Evolutionary conservation across 257 asterid species (phyloP), one percentile per base, ranked within the genome.

Genomic region (Asclepias syriaca): DNA sequence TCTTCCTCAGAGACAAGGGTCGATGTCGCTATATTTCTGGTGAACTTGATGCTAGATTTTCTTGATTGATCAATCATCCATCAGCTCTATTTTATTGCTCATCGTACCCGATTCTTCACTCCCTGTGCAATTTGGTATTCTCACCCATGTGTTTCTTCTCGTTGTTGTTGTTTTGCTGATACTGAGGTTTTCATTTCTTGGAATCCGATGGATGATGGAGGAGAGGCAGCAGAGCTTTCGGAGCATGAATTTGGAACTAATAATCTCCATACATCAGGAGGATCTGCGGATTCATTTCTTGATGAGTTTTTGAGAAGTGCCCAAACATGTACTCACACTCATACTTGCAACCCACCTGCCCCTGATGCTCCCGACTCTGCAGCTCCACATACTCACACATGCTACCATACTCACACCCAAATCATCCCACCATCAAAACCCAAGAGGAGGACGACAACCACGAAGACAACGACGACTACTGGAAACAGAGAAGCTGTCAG

Each of bases 401-500:
- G 96, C 58, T 82, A 85, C 78, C 96, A 87, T 72, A 81, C 87
- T 6, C 96, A 87, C 84, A 84, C 93, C 21, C 81, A 65, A 48
- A 46, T 85, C n/a, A 40, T 85, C 74, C 86, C 85, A 0, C 64
- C 87, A 0, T 53, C 85, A 6, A 77, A 66, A 12, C 24, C 66
- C 75, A 5, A 57, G 22, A 57, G 19, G 55, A 49, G 53, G 24
- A 68, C 55, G 57, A 79, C 77, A 34, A 72, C 43, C 19, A 72
- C 77, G 54, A 29, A 29, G 32, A 81, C 74, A 34, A 77, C 71
- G 46, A 79, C 71, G 81, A 78, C 85, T 2, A 68, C 50, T 22
- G 88, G 93, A 27, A 89, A 89, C 65, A 76, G 87, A 70, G 93
- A 85, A 66, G 96, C 96, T 4, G 96, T 89, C 61, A 77, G 85